A percentile compares a stretch with the other conserved stretches of the same genome.
Conservation (phyloP, 169 alveolate genomes). For the Plasmodium reichenowi region DNA sequence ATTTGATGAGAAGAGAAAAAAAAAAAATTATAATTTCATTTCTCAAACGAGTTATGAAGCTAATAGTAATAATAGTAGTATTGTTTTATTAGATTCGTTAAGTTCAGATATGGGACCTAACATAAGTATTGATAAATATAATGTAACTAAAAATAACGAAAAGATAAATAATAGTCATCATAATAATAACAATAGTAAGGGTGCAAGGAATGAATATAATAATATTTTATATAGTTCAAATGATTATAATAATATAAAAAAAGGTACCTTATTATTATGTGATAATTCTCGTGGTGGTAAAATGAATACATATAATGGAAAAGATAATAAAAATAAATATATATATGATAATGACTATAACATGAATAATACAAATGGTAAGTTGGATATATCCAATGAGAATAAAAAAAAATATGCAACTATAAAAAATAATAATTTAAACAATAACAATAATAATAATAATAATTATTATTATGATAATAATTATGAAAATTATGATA, state of each 20-base stretch:
- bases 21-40: constrained; percentile 45
- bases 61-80: constrained; percentile 62
- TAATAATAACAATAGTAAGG: constrained; percentile 13
- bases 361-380: not conserved
- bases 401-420: constrained; percentile 1
- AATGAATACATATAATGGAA: not conserved
- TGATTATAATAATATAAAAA: constrained; percentile 24
- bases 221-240: constrained; percentile 31
- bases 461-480: constrained; percentile 7
- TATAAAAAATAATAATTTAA: not conserved
- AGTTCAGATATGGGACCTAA: constrained; percentile 49
- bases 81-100: constrained; percentile 29
- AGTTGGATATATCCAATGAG: not conserved
- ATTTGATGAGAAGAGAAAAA: constrained; percentile 4
- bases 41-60: constrained; percentile 77
- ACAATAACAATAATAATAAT: not conserved
- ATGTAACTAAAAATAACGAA: constrained; percentile 1
- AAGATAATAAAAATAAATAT: constrained; percentile 9
- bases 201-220: not conserved
- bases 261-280: not conserved
- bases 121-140: constrained; percentile 41
- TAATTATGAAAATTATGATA: not conserved
- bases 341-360: not conserved
- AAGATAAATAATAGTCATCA: not conserved
- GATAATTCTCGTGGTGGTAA: not conserved